Base-by-base conservation (phyloP, 176 grass and related monocot species). In the Juncus effusus region DNA sequence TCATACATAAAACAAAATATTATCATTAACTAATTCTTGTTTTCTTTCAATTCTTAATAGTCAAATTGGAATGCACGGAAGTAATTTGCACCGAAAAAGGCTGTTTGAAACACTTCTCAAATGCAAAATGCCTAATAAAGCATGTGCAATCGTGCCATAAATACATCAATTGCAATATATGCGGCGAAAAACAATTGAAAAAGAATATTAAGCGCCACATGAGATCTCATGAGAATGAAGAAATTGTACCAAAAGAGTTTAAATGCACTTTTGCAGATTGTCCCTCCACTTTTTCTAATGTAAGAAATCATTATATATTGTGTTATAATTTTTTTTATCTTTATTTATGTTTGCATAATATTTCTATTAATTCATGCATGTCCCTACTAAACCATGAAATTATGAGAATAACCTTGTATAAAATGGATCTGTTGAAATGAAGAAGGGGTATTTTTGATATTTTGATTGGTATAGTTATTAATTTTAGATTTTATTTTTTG, bases 181-280 rank as follows among this genome's bases (percentile, higher is more conserved):
- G 90, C 78, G 79, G 74, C 5, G 78, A 70, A 6, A 95, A 81
- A 63, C 90, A 89, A 66, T 78, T 89, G 19, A 95, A 86, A 79
- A 89, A 83, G 77, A 86, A 95, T 62, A 83, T 95, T 4, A 86
- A 95, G 67, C 90, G 79, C 13, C 90, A 95, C 75, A 52, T 3
- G 40, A 73, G 61, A 40, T 89, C 74, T 60, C 90, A 95, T 83
- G 82, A 76, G 72, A 45, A 45, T 45, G 79, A 64, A 61, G 77
- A 75, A 4, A 61, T 37, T 38, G 44, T 67, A 66, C 51, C 51
- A 50, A 41, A 79, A 51, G 79, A 62, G 81, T 65, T 89, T 41
- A 78, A 83, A 66, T 95, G 90, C 65, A 19, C 56, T 65, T 83
- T 83, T 0, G 53, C 85, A 69, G 82, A 80, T 62, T 95, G 85